Conservation (phyloP, 139 green algal genomes). For the Chlorella sp. region DNA sequence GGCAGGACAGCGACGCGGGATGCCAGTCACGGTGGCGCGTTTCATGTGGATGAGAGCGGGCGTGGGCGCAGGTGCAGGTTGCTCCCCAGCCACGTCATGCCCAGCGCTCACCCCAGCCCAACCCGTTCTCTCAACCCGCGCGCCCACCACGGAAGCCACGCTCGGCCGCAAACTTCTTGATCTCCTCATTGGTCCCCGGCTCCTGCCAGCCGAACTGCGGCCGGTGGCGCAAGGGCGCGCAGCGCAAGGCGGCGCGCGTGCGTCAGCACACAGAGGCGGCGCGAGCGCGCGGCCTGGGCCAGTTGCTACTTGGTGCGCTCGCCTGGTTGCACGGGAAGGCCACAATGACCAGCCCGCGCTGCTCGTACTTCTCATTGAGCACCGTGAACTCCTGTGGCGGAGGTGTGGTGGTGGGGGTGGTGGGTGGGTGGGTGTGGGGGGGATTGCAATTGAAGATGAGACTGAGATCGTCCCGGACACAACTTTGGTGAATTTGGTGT, state of each 20-base stretch:
- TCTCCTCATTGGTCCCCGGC: constrained; percentile 49
- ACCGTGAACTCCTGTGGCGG: constrained; percentile 29
- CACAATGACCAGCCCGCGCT: constrained; percentile 26
- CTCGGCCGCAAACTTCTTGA: constrained; percentile 40
- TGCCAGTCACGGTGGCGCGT: neutral
- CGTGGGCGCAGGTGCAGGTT: too few species aligned
- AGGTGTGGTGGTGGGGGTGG: neutral
- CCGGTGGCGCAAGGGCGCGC: neutral
- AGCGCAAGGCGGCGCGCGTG: too few species aligned
- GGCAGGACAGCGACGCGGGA: neutral
- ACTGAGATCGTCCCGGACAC: too few species aligned
- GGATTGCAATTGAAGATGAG: too few species aligned
- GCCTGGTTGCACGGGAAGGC: constrained; percentile 50
- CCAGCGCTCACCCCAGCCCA: neutral
- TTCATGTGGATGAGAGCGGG: neutral
- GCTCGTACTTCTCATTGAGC: constrained; percentile 36
- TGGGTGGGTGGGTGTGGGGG: too few species aligned
- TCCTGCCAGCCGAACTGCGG: constrained; percentile 40
- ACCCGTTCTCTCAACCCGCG: neutral
- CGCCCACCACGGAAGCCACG: constrained; percentile 27
- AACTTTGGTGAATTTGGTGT: too few species aligned
- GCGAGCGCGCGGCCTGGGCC: too few species aligned
- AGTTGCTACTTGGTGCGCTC: neutral
- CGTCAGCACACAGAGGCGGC: too few species aligned
- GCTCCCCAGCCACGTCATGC: too few species aligned